These are phyloP conservation scores for Dianthus caryophyllus DNA, from an alignment of 148 eudicot species.

Conservation along the genomic window DNA sequence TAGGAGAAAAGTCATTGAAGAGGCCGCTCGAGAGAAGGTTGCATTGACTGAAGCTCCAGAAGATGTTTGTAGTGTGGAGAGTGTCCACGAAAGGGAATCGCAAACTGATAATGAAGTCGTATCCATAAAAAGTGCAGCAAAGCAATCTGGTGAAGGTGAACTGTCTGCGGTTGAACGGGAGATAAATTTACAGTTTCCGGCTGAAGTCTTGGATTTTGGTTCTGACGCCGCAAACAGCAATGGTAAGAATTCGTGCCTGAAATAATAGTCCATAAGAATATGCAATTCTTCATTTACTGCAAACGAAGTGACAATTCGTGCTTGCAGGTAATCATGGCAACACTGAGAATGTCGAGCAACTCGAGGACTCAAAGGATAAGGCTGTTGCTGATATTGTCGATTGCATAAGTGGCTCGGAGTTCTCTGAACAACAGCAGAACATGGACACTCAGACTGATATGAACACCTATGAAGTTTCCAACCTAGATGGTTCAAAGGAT, in stretches of 20 bases:
- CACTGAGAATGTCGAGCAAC: too few species aligned
- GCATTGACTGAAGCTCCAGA: slow-evolving; percentile 19
- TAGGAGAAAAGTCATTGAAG: slow-evolving; percentile 23
- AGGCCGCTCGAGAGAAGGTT: slow-evolving; percentile 18
- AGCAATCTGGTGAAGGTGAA: slow-evolving; percentile 10
- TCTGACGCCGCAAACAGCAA: slow-evolving; percentile 11
- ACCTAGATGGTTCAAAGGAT: neutral
- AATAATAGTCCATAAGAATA: too few species aligned
- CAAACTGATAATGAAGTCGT: slow-evolving; percentile 18
- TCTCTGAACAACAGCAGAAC: slow-evolving; percentile 1
- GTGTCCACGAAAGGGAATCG: slow-evolving; percentile 23
- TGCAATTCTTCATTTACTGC: too few species aligned
- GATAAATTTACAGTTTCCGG: slow-evolving; percentile 13
- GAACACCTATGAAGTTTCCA: neutral
- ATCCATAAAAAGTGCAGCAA: slow-evolving; percentile 10
- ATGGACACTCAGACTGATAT: neutral
- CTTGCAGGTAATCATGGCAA: too few species aligned
- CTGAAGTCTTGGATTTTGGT: slow-evolving; percentile 14
- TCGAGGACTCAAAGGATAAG: too few species aligned
- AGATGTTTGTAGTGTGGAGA: slow-evolving; percentile 22
- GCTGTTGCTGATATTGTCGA: neutral
- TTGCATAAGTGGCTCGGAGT: neutral
- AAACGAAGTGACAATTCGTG: too few species aligned
- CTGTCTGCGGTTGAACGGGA: slow-evolving; percentile 5
- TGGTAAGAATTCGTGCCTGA: slow-evolving; percentile 28